A percentile compares a stretch with the other conserved stretches of the same genome.
Conservation (phyloP, 2,329 filamentous ascomycete species). For the Curvularia lunata region DNA sequence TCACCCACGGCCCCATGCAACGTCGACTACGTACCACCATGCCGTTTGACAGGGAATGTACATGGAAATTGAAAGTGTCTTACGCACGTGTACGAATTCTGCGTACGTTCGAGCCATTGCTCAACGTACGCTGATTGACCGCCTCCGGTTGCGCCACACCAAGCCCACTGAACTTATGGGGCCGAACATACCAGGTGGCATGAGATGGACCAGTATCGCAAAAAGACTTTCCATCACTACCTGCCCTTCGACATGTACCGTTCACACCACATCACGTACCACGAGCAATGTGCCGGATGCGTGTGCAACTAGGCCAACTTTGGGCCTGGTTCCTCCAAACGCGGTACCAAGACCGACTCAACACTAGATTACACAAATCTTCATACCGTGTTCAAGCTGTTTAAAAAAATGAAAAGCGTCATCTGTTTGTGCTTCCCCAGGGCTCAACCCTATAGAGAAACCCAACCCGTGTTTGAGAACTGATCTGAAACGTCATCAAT, state of each 20-base stretch:
- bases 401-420: background rate
- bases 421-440: background rate
- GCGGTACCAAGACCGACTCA: background rate
- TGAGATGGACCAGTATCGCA: background rate
- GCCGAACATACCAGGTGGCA: background rate
- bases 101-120: background rate
- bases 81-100: background rate
- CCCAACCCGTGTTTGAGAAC: background rate
- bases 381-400: background rate
- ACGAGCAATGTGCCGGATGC: background rate
- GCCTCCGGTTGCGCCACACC: background rate
- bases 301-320: background rate
- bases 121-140: background rate
- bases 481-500: slow-evolving; percentile 3
- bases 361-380: background rate
- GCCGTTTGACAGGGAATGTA: background rate
- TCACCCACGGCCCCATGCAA: slow-evolving; percentile 1
- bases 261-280: background rate
- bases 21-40: slow-evolving; percentile 10
- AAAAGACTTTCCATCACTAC: background rate
- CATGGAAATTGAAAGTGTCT: background rate
- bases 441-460: background rate
- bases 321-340: background rate
- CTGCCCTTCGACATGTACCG: background rate
- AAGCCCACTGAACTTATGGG: background rate